These are phyloP conservation scores for Fusarium sulawesiense DNA, from an alignment of 2,329 filamentous ascomycete species.

Conservation along the genomic window DNA sequence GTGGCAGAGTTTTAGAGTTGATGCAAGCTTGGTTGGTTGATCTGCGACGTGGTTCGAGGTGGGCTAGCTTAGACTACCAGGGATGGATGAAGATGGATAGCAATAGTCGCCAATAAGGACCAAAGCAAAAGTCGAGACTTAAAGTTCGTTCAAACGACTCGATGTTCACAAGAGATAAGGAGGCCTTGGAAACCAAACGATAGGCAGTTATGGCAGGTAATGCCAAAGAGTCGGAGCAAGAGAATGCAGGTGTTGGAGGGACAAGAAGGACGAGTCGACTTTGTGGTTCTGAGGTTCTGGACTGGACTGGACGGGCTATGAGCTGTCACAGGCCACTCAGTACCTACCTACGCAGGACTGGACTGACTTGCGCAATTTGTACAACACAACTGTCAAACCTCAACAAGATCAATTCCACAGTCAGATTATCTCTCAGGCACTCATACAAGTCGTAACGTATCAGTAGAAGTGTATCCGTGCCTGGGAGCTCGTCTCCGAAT, in stretches of 20 bases:
- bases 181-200: neutral
- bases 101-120: constrained; percentile 5
- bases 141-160: neutral
- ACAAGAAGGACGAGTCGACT: constrained; percentile 8
- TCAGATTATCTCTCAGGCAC: constrained; percentile 3
- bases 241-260: constrained; percentile 24
- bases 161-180: neutral
- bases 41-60: constrained; percentile 12
- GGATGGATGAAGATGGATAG: neutral
- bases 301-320: constrained; percentile 6
- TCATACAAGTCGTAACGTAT: constrained; percentile 13
- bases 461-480: constrained; percentile 28
- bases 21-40: constrained; percentile 20
- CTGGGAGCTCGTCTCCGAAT: constrained; percentile 28
- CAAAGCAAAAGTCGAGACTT: neutral
- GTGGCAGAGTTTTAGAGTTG: constrained; percentile 28
- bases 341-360: neutral
- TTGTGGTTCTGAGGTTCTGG: constrained; percentile 20
- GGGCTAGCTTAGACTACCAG: neutral
- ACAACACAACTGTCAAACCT: constrained; percentile 14
- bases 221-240: neutral
- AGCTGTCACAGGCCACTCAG: constrained; percentile 34
- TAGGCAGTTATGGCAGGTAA: neutral
- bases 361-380: constrained; percentile 12
- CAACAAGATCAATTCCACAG: constrained; percentile 22